Evolutionary conservation across 2,329 filamentous ascomycete species (phyloP).

Genomic region (Chrysosporium queenslandicum): DNA sequence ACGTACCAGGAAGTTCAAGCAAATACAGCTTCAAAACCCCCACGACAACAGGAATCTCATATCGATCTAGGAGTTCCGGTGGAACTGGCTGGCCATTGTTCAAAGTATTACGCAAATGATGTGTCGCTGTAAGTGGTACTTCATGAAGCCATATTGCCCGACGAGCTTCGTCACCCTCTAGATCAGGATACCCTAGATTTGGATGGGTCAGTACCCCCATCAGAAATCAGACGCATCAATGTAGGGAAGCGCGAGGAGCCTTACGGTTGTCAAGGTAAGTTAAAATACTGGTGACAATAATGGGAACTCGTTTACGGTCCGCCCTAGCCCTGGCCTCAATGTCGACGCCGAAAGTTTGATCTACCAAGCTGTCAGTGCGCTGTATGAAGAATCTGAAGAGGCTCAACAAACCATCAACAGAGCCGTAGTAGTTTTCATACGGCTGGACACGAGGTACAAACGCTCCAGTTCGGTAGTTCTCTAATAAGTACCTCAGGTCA

Average conservation of each 20-base stretch:
- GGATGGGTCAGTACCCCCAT: neutral
- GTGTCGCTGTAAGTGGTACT: constrained; percentile 72
- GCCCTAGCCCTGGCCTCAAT: constrained; percentile 88
- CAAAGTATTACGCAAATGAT: constrained; percentile 69
- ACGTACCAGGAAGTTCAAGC: constrained; percentile 80
- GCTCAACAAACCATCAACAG: constrained; percentile 56
- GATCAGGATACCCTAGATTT: constrained; percentile 72
- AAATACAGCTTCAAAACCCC: constrained; percentile 89
- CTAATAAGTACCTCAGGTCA: constrained; percentile 84
- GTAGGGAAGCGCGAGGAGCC: too few species aligned
- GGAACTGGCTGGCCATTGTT: constrained; percentile 79
- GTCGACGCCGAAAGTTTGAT: constrained; percentile 95
- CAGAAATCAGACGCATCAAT: neutral
- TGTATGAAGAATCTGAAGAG: neutral
- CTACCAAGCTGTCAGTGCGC: constrained; percentile 31
- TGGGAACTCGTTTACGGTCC: constrained; percentile 88
- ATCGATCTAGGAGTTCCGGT: constrained; percentile 68
- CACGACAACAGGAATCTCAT: constrained; percentile 88
- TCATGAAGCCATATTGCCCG: constrained; percentile 91
- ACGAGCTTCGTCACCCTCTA: constrained; percentile 89
- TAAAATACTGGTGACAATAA: constrained; percentile 83
- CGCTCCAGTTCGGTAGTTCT: constrained; percentile 91
- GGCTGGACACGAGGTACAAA: constrained; percentile 83
- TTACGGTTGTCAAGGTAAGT: constrained; percentile 82
- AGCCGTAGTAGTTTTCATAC: constrained; percentile 99